phyloP scores from a whole-genome alignment of 352 stramenopile species.

The Blastocystis sp. region DNA sequence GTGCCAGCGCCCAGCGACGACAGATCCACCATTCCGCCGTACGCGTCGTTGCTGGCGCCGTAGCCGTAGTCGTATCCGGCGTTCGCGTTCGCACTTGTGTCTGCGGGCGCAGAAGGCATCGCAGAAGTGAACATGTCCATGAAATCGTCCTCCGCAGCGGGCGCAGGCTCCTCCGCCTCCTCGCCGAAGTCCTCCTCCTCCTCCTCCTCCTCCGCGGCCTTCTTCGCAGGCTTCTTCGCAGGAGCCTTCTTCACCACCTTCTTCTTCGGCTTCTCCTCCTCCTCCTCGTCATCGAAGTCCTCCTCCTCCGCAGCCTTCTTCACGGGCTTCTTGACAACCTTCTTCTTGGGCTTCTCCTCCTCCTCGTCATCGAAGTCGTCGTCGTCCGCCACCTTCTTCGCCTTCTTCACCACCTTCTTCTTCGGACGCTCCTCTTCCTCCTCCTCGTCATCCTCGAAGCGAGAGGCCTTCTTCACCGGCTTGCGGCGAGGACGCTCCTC shows the following conservation, averaged over 20 bases:
- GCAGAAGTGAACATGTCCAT: constrained; percentile 33
- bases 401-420: constrained; percentile 2
- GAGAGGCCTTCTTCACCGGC: constrained; percentile 41
- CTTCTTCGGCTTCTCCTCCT: constrained; percentile 12
- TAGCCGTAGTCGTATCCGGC: neutral
- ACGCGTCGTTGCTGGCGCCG: neutral
- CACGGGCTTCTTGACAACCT: neutral
- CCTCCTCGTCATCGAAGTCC: neutral
- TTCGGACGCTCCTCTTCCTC: constrained; percentile 2
- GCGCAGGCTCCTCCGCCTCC: neutral
- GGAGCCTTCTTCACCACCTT: neutral
- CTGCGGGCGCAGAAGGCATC: neutral
- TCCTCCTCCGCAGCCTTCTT: neutral
- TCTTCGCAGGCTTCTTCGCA: neutral
- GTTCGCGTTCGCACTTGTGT: neutral
- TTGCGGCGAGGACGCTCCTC: constrained; percentile 24
- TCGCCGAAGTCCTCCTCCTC: constrained; percentile 37
- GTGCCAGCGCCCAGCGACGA: neutral
- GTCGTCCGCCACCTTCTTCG: constrained; percentile 27
- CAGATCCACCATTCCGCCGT: constrained; percentile 43
- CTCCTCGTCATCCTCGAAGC: neutral
- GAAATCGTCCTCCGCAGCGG: constrained; percentile 10
- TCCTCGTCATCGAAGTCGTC: constrained; percentile 21
- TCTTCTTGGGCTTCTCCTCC: neutral
- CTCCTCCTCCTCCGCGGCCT: neutral